Base-by-base conservation (phyloP, 2,329 filamentous ascomycete species). In the Aspergillus puulaauensis region DNA sequence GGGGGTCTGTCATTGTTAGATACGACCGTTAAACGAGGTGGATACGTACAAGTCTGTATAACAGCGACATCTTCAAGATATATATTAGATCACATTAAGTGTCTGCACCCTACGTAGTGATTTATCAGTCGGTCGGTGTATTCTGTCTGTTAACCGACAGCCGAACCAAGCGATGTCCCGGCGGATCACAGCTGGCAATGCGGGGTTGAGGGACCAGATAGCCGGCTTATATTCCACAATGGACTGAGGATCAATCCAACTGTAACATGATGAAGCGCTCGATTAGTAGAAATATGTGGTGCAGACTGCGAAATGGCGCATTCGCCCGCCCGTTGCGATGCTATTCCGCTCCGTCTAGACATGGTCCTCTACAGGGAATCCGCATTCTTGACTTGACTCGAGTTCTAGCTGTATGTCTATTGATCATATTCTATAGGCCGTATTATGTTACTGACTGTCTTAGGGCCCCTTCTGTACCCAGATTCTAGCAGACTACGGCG, bases 401-500 rank as follows among this genome's bases (percentile, higher is more conserved):
- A 6, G 66, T 72, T 14, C 53, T 72, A 2, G 68, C 68, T 14
- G 70, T 71, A 59, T 19, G 23, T 8, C 24, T 60, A 21, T 15
- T 45, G 40, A 21, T n/a, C 35, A 54, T 11, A 44, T 0, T 14
- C 6, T 14, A 40, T 27, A 15, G 6, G 17, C 15, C 5, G n/a
- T 7, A 2, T 12, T 31, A 11, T 11, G 4, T 9, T 11, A 31
- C 40, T 31, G 39, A 51, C 19, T 1, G 6, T 4, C 6, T 4
- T 33, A 72, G 73, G 74, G 69, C 0, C 73, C 73, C 0, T 76
- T 73, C 44, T 77, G 74, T 39, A 75, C 73, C 4, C 75, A 79
- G 51, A 78, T 79, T n/a, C 71, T 80, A 3, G 77, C 76, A 21
- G 77, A 79, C 53, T 77, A 78, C 49, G 76, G 77, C 0, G 78